phyloP scores from a whole-genome alignment of 2,329 filamentous ascomycete species.

The Arachnomyces sp. region DNA sequence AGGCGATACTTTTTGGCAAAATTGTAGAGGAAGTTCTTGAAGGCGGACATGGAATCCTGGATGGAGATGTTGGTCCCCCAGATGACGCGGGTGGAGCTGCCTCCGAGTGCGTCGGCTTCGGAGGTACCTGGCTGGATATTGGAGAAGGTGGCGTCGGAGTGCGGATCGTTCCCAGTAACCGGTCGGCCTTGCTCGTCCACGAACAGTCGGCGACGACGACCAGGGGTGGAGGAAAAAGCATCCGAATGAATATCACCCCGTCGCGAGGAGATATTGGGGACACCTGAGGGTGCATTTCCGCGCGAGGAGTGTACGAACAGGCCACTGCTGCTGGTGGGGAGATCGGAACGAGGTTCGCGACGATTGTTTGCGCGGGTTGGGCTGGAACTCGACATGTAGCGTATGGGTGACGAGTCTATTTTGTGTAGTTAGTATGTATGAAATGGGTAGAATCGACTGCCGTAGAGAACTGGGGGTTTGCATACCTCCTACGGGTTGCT shows the following conservation, averaged over 20 bases:
- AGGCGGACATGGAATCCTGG: constrained; percentile 73
- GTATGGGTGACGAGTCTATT: constrained; percentile 82
- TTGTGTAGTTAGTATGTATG: background rate
- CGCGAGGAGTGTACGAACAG: constrained; percentile 67
- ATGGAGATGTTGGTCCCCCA: constrained; percentile 98
- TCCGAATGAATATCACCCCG: constrained; percentile 86
- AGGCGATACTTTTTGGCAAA: constrained; percentile 91
- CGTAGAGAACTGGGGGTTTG: background rate
- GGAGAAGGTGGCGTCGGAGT: constrained; percentile 57
- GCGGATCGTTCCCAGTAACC: constrained; percentile 39
- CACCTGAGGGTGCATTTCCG: constrained; percentile 44
- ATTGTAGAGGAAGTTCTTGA: constrained; percentile 87
- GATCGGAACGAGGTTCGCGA: constrained; percentile 56
- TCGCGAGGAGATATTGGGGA: constrained; percentile 50
- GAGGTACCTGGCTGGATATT: constrained; percentile 75
- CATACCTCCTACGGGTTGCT: constrained; percentile 32
- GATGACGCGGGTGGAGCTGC: constrained; percentile 71
- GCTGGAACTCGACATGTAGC: constrained; percentile 84
- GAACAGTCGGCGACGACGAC: constrained; percentile 51
- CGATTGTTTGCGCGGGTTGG: constrained; percentile 54
- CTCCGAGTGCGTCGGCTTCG: constrained; percentile 80
- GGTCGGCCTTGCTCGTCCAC: constrained; percentile 58
- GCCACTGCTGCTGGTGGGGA: constrained; percentile 74
- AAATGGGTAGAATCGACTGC: background rate
- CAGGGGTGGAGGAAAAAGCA: constrained; percentile 47